phyloP scores from a whole-genome alignment of 805 yeast species.

The Komagataella ulmi region DNA sequence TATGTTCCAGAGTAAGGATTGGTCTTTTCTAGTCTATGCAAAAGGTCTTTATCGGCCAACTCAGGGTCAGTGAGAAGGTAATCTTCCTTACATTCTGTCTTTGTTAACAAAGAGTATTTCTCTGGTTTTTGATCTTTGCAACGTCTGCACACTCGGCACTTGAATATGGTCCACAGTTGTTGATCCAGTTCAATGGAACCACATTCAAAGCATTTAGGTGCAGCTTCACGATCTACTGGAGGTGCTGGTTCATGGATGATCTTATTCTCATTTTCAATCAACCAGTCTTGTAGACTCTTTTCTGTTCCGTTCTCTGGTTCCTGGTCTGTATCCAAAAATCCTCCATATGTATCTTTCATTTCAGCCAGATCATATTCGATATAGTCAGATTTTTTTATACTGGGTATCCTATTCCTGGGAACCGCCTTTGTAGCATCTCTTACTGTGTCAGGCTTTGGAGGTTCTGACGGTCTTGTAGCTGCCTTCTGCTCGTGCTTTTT shows the following conservation, averaged over 20 bases:
- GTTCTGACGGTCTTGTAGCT: slow-evolving; percentile 3
- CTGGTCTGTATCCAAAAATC: slow-evolving; percentile 40
- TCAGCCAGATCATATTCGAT: slow-evolving; percentile 82
- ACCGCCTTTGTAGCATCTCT: background rate
- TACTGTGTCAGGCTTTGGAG: background rate
- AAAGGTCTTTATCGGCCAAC: slow-evolving; percentile 49
- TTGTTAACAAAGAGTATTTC: slow-evolving; percentile 81
- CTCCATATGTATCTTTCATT: slow-evolving; percentile 84
- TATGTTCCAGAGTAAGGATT: slow-evolving; percentile 88
- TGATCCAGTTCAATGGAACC: slow-evolving; percentile 69
- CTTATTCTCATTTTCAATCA: slow-evolving; percentile 30
- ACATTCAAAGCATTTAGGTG: slow-evolving; percentile 81
- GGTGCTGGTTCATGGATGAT: slow-evolving; percentile 47
- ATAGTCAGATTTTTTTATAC: slow-evolving; percentile 48
- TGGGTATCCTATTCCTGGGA: slow-evolving; percentile 21
- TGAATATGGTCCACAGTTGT: slow-evolving; percentile 54
- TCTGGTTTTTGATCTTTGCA: slow-evolving; percentile 71
- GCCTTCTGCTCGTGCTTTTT: slow-evolving; percentile 4
- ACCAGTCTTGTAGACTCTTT: slow-evolving; percentile 38
- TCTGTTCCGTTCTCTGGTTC: slow-evolving; percentile 16
- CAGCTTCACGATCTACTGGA: slow-evolving; percentile 55
- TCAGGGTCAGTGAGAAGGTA: slow-evolving; percentile 92
- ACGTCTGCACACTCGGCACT: slow-evolving; percentile 62
- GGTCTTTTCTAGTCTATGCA: slow-evolving; percentile 76
- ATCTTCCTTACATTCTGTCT: slow-evolving; percentile 91